phyloP scores from a whole-genome alignment of 768 basidiomycete species.

The Porpolomopsis calyptriformis region DNA sequence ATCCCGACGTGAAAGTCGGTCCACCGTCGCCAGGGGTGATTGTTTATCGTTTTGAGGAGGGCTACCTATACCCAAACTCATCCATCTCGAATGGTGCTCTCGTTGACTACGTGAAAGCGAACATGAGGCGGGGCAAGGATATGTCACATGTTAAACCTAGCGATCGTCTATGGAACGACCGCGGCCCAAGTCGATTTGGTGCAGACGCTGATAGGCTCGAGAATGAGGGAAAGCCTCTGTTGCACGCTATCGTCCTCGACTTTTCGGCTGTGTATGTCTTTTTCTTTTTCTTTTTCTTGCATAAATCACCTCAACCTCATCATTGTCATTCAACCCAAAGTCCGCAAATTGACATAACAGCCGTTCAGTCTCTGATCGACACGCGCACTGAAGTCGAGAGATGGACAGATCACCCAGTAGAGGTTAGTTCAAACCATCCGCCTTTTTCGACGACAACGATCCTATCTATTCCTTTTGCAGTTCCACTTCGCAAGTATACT shows the following conservation, averaged over 20 bases:
- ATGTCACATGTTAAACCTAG: slow-evolving; percentile 47
- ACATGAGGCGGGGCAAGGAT: slow-evolving; percentile 70
- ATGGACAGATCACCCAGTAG: slow-evolving; percentile 69
- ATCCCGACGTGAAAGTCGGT: slow-evolving; percentile 58
- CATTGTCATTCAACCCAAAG: no score
- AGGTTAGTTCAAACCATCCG: slow-evolving; percentile 40
- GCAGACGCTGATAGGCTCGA: slow-evolving; percentile 35
- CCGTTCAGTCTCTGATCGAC: slow-evolving; percentile 85
- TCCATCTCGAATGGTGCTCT: slow-evolving; percentile 58
- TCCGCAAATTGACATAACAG: slow-evolving; percentile 85
- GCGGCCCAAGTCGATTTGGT: slow-evolving; percentile 50
- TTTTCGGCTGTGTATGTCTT: slow-evolving; percentile 66
- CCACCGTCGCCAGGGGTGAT: slow-evolving; percentile 80
- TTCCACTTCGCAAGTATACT: slow-evolving; percentile 93
- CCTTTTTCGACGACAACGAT: not conserved
- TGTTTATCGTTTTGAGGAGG: slow-evolving; percentile 88
- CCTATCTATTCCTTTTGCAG: slow-evolving; percentile 23
- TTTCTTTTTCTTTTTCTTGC: not conserved
- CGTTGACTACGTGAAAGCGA: slow-evolving; percentile 70
- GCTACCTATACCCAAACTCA: slow-evolving; percentile 76
- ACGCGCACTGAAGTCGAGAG: slow-evolving; percentile 78
- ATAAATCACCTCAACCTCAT: not conserved
- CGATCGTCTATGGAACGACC: slow-evolving; percentile 93
- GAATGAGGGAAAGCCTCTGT: slow-evolving; percentile 47
- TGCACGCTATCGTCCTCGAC: slow-evolving; percentile 86